Evolutionary conservation across 805 yeast species (phyloP).

Genomic region (Starmerella potacharoeniae): DNA sequence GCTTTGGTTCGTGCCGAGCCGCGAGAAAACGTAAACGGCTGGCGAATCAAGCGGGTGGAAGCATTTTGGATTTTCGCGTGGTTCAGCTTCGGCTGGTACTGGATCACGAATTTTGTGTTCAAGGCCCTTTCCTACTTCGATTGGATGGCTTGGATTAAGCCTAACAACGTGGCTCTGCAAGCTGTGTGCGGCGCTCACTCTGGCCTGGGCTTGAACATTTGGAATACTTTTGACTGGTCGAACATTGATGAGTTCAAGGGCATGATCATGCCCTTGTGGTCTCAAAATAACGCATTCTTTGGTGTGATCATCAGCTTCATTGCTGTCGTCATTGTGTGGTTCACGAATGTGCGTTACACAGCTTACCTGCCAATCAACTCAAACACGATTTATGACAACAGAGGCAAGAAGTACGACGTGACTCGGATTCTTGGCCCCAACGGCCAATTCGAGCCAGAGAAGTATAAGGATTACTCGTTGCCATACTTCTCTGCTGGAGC

Average conservation of each 20-base stretch:
- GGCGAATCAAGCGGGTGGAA: slow-evolving; percentile 43
- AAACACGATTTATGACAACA: slow-evolving; percentile 35
- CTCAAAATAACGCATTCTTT: slow-evolving; percentile 23
- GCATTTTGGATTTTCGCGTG: slow-evolving; percentile 39
- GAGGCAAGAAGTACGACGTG: slow-evolving; percentile 1
- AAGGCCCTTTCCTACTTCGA: slow-evolving; percentile 49
- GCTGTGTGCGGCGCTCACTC: slow-evolving; percentile 36
- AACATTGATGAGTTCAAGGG: slow-evolving; percentile 25
- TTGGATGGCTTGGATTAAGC: slow-evolving; percentile 52
- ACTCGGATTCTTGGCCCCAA: not conserved
- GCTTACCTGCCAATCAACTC: slow-evolving; percentile 44
- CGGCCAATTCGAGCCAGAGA: slow-evolving; percentile 32
- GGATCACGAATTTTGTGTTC: slow-evolving; percentile 58
- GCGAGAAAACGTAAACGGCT: slow-evolving; percentile 43
- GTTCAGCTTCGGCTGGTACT: slow-evolving; percentile 43
- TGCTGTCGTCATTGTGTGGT: slow-evolving; percentile 30
- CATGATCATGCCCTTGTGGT: slow-evolving; percentile 34
- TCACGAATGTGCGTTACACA: slow-evolving; percentile 40
- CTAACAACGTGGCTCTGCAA: slow-evolving; percentile 39
- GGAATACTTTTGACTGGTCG: slow-evolving; percentile 40
- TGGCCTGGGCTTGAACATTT: slow-evolving; percentile 45
- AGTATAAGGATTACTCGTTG: slow-evolving; percentile 45
- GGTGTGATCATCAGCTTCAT: slow-evolving; percentile 31
- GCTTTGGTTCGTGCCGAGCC: slow-evolving; percentile 35
- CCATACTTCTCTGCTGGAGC: slow-evolving; percentile 55